A percentile compares a stretch with the other conserved stretches of the same genome.
phyloP scores from a whole-genome alignment of 2,329 filamentous ascomycete species.

The Cadophora malorum region DNA sequence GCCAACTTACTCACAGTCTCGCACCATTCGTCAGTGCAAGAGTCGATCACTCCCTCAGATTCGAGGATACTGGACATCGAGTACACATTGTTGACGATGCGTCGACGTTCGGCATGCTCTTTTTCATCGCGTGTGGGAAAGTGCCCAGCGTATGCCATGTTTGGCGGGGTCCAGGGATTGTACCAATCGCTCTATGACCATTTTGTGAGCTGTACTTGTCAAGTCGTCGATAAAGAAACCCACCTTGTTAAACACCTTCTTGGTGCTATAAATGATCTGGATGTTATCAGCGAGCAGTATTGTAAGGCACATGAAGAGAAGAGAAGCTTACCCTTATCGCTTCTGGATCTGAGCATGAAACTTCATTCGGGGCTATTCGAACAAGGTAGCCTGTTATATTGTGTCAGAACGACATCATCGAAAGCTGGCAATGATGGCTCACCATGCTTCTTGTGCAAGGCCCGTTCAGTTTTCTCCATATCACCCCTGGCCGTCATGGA shows the following conservation, averaged over 20 bases:
- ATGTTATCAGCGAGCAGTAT: neutral
- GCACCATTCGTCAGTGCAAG: neutral
- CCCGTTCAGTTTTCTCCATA: neutral
- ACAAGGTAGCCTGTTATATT: neutral
- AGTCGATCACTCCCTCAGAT: neutral
- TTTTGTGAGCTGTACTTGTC: neutral
- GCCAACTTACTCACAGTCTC: neutral
- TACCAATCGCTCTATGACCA: neutral
- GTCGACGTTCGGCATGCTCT: neutral
- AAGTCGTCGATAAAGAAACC: neutral
- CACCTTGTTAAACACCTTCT: neutral
- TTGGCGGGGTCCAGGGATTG: neutral
- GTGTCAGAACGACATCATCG: neutral
- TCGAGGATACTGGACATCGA: constrained; percentile 1
- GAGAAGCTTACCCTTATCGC: neutral
- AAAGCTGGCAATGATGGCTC: neutral
- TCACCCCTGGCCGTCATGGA: neutral
- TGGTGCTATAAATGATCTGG: neutral
- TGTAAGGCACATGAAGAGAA: neutral
- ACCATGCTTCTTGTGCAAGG: neutral
- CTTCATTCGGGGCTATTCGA: neutral
- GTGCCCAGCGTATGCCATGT: neutral
- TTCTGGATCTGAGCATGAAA: neutral
- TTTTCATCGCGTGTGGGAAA: neutral
- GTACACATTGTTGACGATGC: constrained; percentile 4